A percentile compares a stretch with the other conserved stretches of the same genome.
These are phyloP conservation scores for Brettanomyces sp. DNA, from an alignment of 805 yeast species.

Conservation along the genomic window DNA sequence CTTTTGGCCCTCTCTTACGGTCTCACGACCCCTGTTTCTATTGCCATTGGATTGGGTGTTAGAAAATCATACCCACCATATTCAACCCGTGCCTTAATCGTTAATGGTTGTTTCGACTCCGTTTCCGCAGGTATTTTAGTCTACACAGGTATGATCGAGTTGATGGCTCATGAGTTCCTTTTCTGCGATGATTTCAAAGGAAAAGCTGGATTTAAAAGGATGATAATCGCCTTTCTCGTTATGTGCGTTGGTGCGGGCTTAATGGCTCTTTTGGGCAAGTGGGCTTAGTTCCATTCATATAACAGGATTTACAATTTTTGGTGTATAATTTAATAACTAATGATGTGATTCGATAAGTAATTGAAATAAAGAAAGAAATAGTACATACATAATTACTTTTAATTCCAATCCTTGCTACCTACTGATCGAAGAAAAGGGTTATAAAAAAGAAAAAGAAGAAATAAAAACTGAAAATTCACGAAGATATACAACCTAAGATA, in stretches of 20 bases:
- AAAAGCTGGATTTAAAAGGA: constrained; percentile 39
- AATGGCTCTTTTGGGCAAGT: constrained; percentile 69
- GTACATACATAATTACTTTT: not conserved
- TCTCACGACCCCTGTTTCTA: constrained; percentile 62
- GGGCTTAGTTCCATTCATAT: constrained; percentile 39
- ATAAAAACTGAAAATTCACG: not conserved
- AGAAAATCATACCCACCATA: constrained; percentile 52
- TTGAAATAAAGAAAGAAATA: too few relatives aligned
- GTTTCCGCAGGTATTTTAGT: constrained; percentile 71
- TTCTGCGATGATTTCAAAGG: constrained; percentile 57
- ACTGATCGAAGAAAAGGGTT: too few relatives aligned
- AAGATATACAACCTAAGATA: not conserved
- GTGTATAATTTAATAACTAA: not conserved
- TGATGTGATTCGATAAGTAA: too few relatives aligned
- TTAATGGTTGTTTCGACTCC: constrained; percentile 68
- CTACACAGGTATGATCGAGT: constrained; percentile 69
- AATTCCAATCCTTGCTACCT: too few relatives aligned
- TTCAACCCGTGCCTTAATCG: constrained; percentile 47
- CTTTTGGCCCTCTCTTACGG: constrained; percentile 41
- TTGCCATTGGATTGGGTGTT: constrained; percentile 73
- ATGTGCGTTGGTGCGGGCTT: constrained; percentile 63
- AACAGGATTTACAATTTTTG: not conserved
- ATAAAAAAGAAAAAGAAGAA: not conserved
- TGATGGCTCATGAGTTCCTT: constrained; percentile 70
- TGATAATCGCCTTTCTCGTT: constrained; percentile 41